phyloP scores from a whole-genome alignment of 352 stramenopile species.

The Phytopythium boreale region DNA sequence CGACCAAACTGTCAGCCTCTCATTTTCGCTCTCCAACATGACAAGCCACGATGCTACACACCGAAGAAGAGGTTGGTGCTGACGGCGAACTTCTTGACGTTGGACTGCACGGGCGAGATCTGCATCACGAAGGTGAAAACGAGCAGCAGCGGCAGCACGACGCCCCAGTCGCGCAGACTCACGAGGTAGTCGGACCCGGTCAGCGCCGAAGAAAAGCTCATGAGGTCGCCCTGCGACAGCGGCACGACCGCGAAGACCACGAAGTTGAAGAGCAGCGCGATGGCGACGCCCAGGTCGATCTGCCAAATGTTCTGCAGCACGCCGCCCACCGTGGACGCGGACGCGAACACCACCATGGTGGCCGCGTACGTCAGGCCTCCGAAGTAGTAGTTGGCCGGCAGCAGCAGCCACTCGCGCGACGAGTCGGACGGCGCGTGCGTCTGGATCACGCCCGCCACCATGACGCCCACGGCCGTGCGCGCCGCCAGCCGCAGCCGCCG shows the following conservation, averaged over 20 bases:
- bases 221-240: slow-evolving; percentile 45
- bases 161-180: slow-evolving; percentile 58
- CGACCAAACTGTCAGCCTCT: neutral
- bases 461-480: slow-evolving; percentile 56
- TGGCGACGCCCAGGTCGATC: slow-evolving; percentile 60
- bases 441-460: slow-evolving; percentile 53
- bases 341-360: slow-evolving; percentile 70
- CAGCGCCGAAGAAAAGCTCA: slow-evolving; percentile 45
- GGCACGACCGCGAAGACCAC: slow-evolving; percentile 49
- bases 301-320: slow-evolving; percentile 69
- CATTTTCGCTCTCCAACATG: neutral
- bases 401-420: slow-evolving; percentile 34
- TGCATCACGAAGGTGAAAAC: slow-evolving; percentile 65
- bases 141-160: slow-evolving; percentile 52
- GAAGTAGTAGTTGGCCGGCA: slow-evolving; percentile 62
- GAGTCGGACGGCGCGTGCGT: slow-evolving; percentile 30
- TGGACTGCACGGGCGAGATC: slow-evolving; percentile 55
- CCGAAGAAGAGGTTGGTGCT: slow-evolving; percentile 80
- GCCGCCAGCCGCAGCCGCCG: slow-evolving; percentile 29
- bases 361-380: slow-evolving; percentile 60
- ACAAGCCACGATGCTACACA: slow-evolving; percentile 15
- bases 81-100: slow-evolving; percentile 77
- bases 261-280: slow-evolving; percentile 78
- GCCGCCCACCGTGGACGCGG: slow-evolving; percentile 52
- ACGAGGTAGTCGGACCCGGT: slow-evolving; percentile 59